Conservation (phyloP, 345 rosid species). For the Eucalyptus regnans region DNA sequence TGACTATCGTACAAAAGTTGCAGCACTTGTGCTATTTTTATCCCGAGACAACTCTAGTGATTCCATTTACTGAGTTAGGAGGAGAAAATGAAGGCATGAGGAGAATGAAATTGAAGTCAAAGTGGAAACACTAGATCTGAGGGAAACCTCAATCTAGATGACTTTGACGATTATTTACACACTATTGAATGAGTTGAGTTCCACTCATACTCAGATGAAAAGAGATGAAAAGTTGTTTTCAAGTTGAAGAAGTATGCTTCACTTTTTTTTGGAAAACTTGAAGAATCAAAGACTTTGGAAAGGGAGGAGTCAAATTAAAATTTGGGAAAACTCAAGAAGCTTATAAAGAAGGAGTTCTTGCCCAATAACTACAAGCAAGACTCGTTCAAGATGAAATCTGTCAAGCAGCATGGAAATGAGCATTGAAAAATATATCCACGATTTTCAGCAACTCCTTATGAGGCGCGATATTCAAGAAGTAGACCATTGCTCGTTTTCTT, state of each 20-base stretch:
- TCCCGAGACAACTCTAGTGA: neutral
- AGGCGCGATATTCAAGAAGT: neutral
- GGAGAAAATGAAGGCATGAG: neutral
- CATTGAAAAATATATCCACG: neutral
- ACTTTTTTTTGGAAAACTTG: neutral
- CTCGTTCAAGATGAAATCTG: neutral
- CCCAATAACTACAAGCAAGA: neutral
- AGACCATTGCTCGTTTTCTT: neutral
- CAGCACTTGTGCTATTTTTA: too few relatives aligned
- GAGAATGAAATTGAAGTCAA: neutral
- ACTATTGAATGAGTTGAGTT: neutral
- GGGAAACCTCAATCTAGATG: too few relatives aligned
- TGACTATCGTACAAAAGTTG: too few relatives aligned
- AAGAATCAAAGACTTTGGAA: neutral
- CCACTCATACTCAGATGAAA: neutral
- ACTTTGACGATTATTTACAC: too few relatives aligned
- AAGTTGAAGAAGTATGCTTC: neutral
- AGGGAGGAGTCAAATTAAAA: neutral
- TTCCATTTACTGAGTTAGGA: neutral
- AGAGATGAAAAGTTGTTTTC: neutral
- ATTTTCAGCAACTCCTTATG: neutral
- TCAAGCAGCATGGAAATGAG: neutral
- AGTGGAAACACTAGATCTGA: neutral
- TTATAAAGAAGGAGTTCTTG: neutral
- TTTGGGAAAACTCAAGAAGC: neutral